A percentile compares a stretch with the other conserved stretches of the same genome.
phyloP scores from a whole-genome alignment of 2,329 filamentous ascomycete species.

The Phyllachora maydis region DNA sequence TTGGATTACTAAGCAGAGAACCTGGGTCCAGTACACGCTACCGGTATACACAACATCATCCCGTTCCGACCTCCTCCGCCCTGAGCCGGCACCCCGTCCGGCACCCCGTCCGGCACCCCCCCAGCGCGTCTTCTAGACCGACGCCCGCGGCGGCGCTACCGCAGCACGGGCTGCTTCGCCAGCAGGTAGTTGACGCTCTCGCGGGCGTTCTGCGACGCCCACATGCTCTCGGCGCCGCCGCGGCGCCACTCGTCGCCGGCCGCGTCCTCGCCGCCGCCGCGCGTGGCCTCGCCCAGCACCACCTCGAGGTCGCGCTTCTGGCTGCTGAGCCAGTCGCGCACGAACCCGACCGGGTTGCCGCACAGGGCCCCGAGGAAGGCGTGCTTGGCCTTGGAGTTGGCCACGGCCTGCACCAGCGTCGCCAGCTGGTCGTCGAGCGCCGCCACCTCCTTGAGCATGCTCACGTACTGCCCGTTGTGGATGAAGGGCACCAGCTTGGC shows the following conservation, averaged over 20 bases:
- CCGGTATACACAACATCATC: too few relatives aligned
- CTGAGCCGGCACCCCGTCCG: too few relatives aligned
- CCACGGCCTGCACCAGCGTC: constrained; percentile 60
- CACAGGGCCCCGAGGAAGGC: constrained; percentile 64
- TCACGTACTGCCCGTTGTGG: constrained; percentile 47
- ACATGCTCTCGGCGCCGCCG: constrained; percentile 31
- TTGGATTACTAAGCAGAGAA: too few relatives aligned
- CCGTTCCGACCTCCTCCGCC: too few relatives aligned
- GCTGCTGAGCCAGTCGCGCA: constrained; percentile 72
- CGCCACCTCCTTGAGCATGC: constrained; percentile 56
- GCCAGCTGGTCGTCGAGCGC: constrained; percentile 71
- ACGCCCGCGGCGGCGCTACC: too few relatives aligned
- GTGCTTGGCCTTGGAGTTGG: constrained; percentile 75
- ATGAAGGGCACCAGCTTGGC: constrained; percentile 43
- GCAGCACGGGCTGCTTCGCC: constrained; percentile 24
- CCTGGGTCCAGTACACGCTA: too few relatives aligned
- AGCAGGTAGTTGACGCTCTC: constrained; percentile 43
- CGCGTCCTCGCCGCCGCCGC: constrained; percentile 35
- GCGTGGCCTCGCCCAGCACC: constrained; percentile 61
- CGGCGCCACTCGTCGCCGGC: constrained; percentile 49
- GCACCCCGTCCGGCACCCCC: too few relatives aligned
- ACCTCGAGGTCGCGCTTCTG: constrained; percentile 84
- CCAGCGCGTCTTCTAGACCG: too few relatives aligned
- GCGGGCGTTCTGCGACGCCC: constrained; percentile 34
- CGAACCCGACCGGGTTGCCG: constrained; percentile 65